Conservation (phyloP, 495 filamentous ascomycete species). For the Hypoxylon perforatum region DNA sequence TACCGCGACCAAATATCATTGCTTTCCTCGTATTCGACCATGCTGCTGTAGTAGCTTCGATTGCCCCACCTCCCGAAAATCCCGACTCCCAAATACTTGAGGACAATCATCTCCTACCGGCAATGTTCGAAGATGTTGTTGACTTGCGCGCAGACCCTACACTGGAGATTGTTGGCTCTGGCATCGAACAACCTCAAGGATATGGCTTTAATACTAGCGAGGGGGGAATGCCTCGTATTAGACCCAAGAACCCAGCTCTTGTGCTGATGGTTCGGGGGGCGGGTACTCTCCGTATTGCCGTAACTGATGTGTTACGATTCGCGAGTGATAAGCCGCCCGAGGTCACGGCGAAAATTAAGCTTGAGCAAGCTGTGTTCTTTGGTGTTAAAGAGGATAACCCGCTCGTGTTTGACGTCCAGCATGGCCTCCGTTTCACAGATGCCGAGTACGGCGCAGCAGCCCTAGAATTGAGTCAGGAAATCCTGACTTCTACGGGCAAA, state of each 20-base stretch:
- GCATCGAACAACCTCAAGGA: constrained; percentile 64
- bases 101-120: constrained; percentile 66
- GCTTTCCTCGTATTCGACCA: constrained; percentile 85
- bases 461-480: constrained; percentile 79
- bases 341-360: constrained; percentile 83
- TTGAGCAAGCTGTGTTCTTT: constrained; percentile 95
- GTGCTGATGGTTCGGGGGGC: constrained; percentile 81
- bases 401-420: constrained; percentile 75
- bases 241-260: constrained; percentile 70
- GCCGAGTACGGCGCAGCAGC: constrained; percentile 83
- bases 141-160: constrained; percentile 76
- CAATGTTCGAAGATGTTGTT: constrained; percentile 84
- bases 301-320: constrained; percentile 63
- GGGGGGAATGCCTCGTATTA: constrained; percentile 57
- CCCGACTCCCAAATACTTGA: constrained; percentile 76
- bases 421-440: constrained; percentile 69
- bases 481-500: constrained; percentile 77
- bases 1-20: constrained; percentile 79
- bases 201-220: constrained; percentile 53
- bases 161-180: constrained; percentile 70
- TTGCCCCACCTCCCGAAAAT: constrained; percentile 66
- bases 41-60: constrained; percentile 79
- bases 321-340: constrained; percentile 58
- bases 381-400: constrained; percentile 82
- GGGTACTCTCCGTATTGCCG: constrained; percentile 80